Conservation (phyloP, 306 rosid species). For the Phaseolus lunatus region DNA sequence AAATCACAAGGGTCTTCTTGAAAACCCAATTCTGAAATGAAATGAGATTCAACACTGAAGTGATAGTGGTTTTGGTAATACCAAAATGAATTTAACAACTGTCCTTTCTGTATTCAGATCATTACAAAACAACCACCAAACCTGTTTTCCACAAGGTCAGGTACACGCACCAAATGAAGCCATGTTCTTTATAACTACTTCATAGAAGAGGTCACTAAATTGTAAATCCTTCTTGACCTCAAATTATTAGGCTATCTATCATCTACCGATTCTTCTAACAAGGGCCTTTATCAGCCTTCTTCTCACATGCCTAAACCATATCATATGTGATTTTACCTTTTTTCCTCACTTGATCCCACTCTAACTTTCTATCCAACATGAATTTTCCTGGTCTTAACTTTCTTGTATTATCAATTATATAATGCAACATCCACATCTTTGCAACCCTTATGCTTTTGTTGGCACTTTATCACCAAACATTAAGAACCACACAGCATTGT, state of each 20-base stretch:
- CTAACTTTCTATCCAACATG: neutral
- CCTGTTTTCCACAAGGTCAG: neutral
- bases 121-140: neutral
- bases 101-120: conserved; percentile 21
- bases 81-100: neutral
- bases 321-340: neutral
- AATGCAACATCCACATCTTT: too few relatives aligned
- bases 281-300: neutral
- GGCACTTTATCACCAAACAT: too few relatives aligned
- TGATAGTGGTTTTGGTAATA: conserved; percentile 23
- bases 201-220: neutral
- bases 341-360: neutral
- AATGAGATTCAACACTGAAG: conserved; percentile 17
- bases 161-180: neutral
- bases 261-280: neutral
- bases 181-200: neutral
- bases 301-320: neutral
- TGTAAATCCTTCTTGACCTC: neutral
- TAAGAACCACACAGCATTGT: too few relatives aligned
- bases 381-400: neutral
- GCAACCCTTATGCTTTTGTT: too few relatives aligned
- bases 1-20: conserved; percentile 31
- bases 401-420: neutral
- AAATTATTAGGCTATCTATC: neutral
- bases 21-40: conserved; percentile 18